Percentiles rank a stretch among this genome's conserved stretches.
phyloP scores from a whole-genome alignment of 371 early-diverging fungal species.

The Mucor plumbeus region DNA sequence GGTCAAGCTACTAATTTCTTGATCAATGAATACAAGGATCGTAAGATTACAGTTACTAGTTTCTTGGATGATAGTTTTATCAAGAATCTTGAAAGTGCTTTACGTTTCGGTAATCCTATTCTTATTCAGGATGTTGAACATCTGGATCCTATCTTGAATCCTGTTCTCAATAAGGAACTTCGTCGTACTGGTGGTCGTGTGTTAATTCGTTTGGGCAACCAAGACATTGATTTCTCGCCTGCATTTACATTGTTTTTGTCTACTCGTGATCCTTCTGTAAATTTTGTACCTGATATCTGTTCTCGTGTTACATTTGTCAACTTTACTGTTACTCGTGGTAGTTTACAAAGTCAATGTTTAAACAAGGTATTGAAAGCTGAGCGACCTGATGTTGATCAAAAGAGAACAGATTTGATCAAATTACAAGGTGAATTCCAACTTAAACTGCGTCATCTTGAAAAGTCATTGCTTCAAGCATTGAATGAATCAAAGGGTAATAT shows the following conservation, averaged over 20 bases:
- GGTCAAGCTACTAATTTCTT: constrained; percentile 93
- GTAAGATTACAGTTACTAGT: constrained; percentile 92
- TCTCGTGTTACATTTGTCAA: constrained; percentile 98
- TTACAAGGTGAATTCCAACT: constrained; percentile 97
- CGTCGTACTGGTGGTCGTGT: constrained; percentile 97
- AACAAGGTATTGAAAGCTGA: constrained; percentile 94
- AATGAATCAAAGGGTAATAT: constrained; percentile 96
- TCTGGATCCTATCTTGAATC: constrained; percentile 96
- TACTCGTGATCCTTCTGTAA: constrained; percentile 92
- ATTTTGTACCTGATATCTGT: constrained; percentile 95
- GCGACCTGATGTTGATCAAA: constrained; percentile 94
- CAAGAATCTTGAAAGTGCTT: constrained; percentile 96
- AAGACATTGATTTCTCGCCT: constrained; percentile 99
- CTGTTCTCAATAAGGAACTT: constrained; percentile 96
- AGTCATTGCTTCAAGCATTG: constrained; percentile 90
- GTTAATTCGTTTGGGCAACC: constrained; percentile 92
- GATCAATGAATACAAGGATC: constrained; percentile 83
- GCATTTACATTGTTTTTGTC: constrained; percentile 93
- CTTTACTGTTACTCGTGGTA: constrained; percentile 96
- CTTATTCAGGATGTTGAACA: constrained; percentile 97
- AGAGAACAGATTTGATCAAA: constrained; percentile 91
- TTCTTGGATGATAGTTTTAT: constrained; percentile 97
- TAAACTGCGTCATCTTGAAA: constrained; percentile 92
- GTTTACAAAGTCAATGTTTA: constrained; percentile 96
- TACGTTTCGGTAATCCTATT: constrained; percentile 98